Evolutionary conservation across 495 filamentous ascomycete species (phyloP).

Genomic region (Clohesyomyces aquaticus): DNA sequence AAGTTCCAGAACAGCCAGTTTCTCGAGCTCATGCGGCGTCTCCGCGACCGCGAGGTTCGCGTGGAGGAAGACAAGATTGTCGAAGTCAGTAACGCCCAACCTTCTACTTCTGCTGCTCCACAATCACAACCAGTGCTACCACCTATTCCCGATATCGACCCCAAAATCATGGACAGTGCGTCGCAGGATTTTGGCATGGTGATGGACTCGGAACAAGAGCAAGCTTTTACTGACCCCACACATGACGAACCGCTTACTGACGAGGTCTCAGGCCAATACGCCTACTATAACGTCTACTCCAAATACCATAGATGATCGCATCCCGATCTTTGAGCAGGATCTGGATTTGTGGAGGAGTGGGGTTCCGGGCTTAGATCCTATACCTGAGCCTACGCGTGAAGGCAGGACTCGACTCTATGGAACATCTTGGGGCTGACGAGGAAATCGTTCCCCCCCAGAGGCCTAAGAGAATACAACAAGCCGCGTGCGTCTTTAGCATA

Average conservation of each 20-base stretch:
- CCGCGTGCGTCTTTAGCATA: too few relatives aligned
- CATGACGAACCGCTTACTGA: constrained; percentile 23
- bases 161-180: constrained; percentile 20
- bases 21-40: constrained; percentile 69
- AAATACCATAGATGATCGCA: constrained; percentile 23
- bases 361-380: constrained; percentile 1
- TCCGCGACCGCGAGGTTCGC: constrained; percentile 47
- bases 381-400: not conserved
- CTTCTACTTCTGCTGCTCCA: constrained; percentile 24
- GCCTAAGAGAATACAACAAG: too few relatives aligned
- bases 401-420: too few relatives aligned
- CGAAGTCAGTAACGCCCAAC: constrained; percentile 39
- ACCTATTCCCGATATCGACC: constrained; percentile 20
- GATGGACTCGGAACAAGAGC: constrained; percentile 28
- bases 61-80: constrained; percentile 52
- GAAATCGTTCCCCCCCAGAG: too few relatives aligned
- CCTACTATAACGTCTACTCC: constrained; percentile 20
- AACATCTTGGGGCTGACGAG: too few relatives aligned
- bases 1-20: constrained; percentile 83
- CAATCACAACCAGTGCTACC: constrained; percentile 6
- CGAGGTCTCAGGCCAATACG: constrained; percentile 24
- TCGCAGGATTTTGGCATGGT: constrained; percentile 26
- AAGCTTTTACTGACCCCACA: constrained; percentile 5
- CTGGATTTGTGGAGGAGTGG: constrained; percentile 26
- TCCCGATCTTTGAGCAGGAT: constrained; percentile 33